Conservation (phyloP, 2,329 filamentous ascomycete species). For the Colletotrichum lini region DNA sequence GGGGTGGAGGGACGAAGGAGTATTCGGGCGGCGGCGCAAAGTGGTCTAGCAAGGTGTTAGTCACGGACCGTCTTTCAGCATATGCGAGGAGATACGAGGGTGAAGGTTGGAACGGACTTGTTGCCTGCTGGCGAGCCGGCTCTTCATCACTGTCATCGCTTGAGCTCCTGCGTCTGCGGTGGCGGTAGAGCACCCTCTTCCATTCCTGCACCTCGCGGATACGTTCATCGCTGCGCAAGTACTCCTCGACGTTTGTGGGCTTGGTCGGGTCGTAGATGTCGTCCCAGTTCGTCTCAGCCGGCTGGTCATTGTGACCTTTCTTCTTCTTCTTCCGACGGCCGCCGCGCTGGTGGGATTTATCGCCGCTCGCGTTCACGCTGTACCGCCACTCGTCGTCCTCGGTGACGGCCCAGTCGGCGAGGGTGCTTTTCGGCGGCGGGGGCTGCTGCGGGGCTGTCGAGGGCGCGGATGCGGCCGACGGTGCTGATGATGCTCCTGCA, state of each 20-base stretch:
- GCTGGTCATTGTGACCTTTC: constrained; percentile 69
- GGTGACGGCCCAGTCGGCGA: constrained; percentile 85
- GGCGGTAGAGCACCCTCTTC: constrained; percentile 85
- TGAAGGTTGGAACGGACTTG: constrained; percentile 41
- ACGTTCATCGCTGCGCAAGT: constrained; percentile 86
- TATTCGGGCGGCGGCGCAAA: constrained; percentile 73
- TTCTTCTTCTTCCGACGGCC: constrained; percentile 85
- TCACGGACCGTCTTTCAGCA: constrained; percentile 1
- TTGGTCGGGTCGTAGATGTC: constrained; percentile 89
- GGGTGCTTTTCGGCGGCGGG: constrained; percentile 73
- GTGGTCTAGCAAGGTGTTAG: constrained; percentile 60
- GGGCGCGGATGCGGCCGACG: constrained; percentile 56
- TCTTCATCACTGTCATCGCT: constrained; percentile 60
- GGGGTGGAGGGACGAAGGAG: constrained; percentile 70
- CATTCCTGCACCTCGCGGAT: constrained; percentile 85
- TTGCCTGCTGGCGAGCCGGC: constrained; percentile 48
- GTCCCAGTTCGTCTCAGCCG: constrained; percentile 84
- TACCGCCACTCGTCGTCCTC: constrained; percentile 88
- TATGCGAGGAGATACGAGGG: constrained; percentile 35
- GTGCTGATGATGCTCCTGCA: constrained; percentile 47
- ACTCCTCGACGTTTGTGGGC: constrained; percentile 89
- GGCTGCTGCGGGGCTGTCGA: constrained; percentile 53
- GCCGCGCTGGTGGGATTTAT: constrained; percentile 80
- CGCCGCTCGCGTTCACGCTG: constrained; percentile 50
- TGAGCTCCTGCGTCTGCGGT: constrained; percentile 67